phyloP scores from a whole-genome alignment of 1,284 basidiomycete species.

The Pseudozyma sp. region DNA sequence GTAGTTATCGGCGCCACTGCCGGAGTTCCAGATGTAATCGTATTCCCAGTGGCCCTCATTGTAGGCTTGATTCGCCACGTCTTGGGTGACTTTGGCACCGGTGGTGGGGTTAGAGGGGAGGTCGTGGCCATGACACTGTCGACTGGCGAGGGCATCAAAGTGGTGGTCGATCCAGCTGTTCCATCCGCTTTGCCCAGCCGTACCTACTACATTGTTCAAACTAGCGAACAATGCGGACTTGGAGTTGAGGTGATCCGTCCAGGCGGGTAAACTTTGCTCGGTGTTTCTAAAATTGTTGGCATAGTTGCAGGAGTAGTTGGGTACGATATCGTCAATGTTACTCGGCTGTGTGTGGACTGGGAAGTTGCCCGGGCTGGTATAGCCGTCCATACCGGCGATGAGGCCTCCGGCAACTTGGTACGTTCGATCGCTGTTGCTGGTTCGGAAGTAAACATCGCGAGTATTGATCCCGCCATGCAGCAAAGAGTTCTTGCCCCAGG shows the following conservation, averaged over 20 bases:
- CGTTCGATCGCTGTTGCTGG: constrained; percentile 72
- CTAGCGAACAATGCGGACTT: constrained; percentile 71
- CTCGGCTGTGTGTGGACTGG: constrained; percentile 64
- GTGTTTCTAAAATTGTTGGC: constrained; percentile 71
- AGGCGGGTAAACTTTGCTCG: constrained; percentile 64
- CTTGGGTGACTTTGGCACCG: constrained; percentile 25
- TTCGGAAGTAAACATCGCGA: constrained; percentile 71
- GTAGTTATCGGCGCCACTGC: constrained; percentile 48
- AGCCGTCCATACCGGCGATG: constrained; percentile 72
- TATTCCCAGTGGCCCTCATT: constrained; percentile 58
- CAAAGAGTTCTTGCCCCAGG: constrained; percentile 70
- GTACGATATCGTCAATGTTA: constrained; percentile 72
- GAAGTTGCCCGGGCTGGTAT: constrained; percentile 20
- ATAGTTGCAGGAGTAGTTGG: constrained; percentile 72
- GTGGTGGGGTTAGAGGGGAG: constrained; percentile 41
- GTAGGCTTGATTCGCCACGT: constrained; percentile 49
- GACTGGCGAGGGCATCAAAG: constrained; percentile 51
- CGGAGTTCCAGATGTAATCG: constrained; percentile 60
- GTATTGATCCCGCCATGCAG: constrained; percentile 70
- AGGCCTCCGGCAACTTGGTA: constrained; percentile 73
- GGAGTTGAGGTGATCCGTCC: constrained; percentile 73
- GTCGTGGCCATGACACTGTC: constrained; percentile 52
- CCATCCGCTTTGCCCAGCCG: constrained; percentile 72
- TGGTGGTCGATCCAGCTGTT: constrained; percentile 72
- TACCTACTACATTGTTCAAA: constrained; percentile 72